Evolutionary conservation across 768 basidiomycete genomes (phyloP), one percentile per base, ranked within the genome.

Genomic region (Amanita subjunquillea): DNA sequence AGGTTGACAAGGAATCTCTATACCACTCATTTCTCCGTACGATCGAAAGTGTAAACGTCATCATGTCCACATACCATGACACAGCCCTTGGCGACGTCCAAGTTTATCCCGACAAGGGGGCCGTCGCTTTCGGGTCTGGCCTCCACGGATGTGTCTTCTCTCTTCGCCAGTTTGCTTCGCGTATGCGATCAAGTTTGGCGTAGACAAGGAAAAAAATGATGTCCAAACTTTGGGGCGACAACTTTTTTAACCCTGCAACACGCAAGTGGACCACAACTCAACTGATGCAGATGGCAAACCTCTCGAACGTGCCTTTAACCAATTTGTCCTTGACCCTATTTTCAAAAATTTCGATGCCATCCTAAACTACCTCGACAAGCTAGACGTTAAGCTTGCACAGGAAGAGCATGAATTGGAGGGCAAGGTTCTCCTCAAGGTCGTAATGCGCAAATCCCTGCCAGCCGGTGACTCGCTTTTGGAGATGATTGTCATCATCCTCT

Each of bases 61-160:
- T 97, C 70, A 80, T 99, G 69, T 93, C 96, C 54, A 99, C 92
- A 45, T 99, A 98, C 76, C 82, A 90, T 71, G 96, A 98, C 63
- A 79, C 59, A 9, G 88, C 82, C 54, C 92, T 99, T 57, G 96
- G 96, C 66, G 96, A 99, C 68, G 89, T 94, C 67, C 96, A 99
- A 75, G 93, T 97, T 60, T 97, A 95, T 77, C 95, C 96, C 62
- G 96, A 99, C 63, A 79, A 86, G 72, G 96, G 96, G 62, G 98
- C 96, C 56, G 88, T 99, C 65, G 96, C 96, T 49, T 99, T 99
- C 73, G 96, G 86, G 62, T 97, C 96, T 60, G 96, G 96, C 79
- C 88, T 99, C 58, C 96, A 99, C 72, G 96, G 96, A 61, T 99
- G 96, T 96, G 94, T 84, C 49, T 98, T 99, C 79, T 94, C 95